Evolutionary conservation across 495 filamentous ascomycete species (phyloP), one percentile per base, ranked within the genome.

Genomic region (Penicillium mononematosum): DNA sequence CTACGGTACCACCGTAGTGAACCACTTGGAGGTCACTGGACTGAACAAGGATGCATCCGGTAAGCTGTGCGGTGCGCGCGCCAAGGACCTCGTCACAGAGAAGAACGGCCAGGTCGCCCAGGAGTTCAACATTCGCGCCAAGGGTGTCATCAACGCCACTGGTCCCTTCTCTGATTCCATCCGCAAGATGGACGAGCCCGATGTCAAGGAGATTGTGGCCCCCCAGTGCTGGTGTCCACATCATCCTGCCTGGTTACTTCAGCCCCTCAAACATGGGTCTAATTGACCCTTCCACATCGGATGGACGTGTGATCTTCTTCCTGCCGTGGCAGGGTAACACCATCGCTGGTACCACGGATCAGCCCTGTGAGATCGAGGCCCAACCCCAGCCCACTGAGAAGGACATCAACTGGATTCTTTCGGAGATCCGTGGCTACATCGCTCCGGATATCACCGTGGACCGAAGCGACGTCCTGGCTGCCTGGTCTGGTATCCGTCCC

Each of bases 251-350:
- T 17, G 94, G 94, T 31, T 98, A 96, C 78, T 98, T 91, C 80
- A 91, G 87, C 58, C 94, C 94, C 24, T 84, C 89, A 10, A 87
- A 96, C 68, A 98, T 98, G 94, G 94, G 94, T 41, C 79, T 98
- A 39, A 96, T 98, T 66, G 94, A 98, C 63, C 94, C 94, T 0
- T 84, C 83, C 10, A 98, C 94, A 0, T 97, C 93, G 0, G 94
- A 98, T 68, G 94, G 94, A 17, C 83, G 94, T 65, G 94, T 98
- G 41, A 97, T 98, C 64, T 98, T 98, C 85, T 98, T 98, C 83
- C 83, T 98, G 29, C 94, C 94, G 17, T 98, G 94, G 94, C 93
- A 98, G 75, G 94, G 94, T 46, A 98, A 98, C 75, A 98, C 94
- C 27, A 98, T 98, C 65, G 94, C 94, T 22, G 94, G 94, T 58